A percentile compares a stretch with the other conserved stretches of the same genome.
phyloP scores from a whole-genome alignment of 176 grass and related monocot species.

The Ensete ventricosum region DNA sequence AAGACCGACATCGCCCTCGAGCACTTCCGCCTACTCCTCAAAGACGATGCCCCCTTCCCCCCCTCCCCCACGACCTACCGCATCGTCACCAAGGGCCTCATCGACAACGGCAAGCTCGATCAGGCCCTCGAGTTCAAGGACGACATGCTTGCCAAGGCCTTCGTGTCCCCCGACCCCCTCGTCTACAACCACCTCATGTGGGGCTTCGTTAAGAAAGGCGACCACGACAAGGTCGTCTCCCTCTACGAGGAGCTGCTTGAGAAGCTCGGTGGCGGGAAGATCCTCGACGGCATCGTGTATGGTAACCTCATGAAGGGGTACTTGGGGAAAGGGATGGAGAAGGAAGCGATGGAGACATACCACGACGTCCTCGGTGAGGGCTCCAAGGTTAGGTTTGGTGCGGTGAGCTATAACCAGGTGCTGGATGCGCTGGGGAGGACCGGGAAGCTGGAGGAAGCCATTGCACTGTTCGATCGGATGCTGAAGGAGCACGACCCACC shows the following conservation, averaged over 20 bases:
- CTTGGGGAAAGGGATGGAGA: conserved; percentile 52
- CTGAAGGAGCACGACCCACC: conserved; percentile 55
- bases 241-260: conserved; percentile 53
- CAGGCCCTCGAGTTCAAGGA: conserved; percentile 57
- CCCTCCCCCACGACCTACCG: conserved; percentile 73
- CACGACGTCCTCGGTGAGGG: conserved; percentile 23
- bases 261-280: conserved; percentile 38
- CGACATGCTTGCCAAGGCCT: conserved; percentile 54
- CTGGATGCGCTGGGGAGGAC: conserved; percentile 50
- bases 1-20: conserved; percentile 56
- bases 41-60: conserved; percentile 45
- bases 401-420: conserved; percentile 42
- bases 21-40: conserved; percentile 53
- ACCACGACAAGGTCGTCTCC: conserved; percentile 35
- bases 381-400: conserved; percentile 41
- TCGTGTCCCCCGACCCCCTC: conserved; percentile 60
- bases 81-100: conserved; percentile 47
- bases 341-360: too few species aligned
- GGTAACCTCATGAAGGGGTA: conserved; percentile 77
- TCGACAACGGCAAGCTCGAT: conserved; percentile 44
- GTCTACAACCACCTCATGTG: too few species aligned
- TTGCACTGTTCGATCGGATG: conserved; percentile 75
- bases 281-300: conserved; percentile 52
- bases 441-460: conserved; percentile 48
- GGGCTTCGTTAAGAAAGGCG: conserved; percentile 28